Evolutionary conservation across 805 yeast genomes (phyloP).

Genomic region (Torulaspora franciscae): DNA sequence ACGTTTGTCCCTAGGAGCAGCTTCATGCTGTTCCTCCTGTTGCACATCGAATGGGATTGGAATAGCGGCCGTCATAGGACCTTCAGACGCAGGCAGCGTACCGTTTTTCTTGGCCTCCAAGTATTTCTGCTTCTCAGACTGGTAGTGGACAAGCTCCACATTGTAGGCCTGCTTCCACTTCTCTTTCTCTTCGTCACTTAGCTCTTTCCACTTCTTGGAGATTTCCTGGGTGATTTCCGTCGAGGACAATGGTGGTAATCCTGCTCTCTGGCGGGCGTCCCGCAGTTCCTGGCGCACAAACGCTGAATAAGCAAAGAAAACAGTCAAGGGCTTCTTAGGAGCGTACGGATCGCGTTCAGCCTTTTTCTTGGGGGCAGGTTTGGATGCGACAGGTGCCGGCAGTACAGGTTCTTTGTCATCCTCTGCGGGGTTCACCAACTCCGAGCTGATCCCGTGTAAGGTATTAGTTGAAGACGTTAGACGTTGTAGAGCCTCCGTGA

Average conservation of each 20-base stretch:
- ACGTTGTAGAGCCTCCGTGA: slow-evolving; percentile 40
- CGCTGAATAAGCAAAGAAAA: slow-evolving; percentile 74
- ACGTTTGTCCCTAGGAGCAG: slow-evolving; percentile 33
- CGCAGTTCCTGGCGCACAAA: slow-evolving; percentile 66
- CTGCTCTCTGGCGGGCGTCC: slow-evolving; percentile 56
- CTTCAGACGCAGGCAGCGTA: slow-evolving; percentile 23
- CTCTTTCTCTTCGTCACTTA: slow-evolving; percentile 64
- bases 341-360: slow-evolving; percentile 82
- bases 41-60: slow-evolving; percentile 37
- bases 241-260: slow-evolving; percentile 61
- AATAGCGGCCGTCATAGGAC: slow-evolving; percentile 40
- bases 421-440: slow-evolving; percentile 34
- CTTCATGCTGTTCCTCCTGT: slow-evolving; percentile 19
- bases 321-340: slow-evolving; percentile 91
- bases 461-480: slow-evolving; percentile 38
- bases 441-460: slow-evolving; percentile 29
- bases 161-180: slow-evolving; percentile 60
- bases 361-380: slow-evolving; percentile 40
- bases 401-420: slow-evolving; percentile 30
- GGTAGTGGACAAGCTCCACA: slow-evolving; percentile 43
- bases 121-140: slow-evolving; percentile 44
- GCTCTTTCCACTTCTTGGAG: slow-evolving; percentile 70
- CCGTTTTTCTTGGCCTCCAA: slow-evolving; percentile 44
- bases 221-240: slow-evolving; percentile 76
- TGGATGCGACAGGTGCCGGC: slow-evolving; percentile 18